Evolutionary conservation across 1,139 yeast species (phyloP).

Genomic region (Zygoascus hellenicus): DNA sequence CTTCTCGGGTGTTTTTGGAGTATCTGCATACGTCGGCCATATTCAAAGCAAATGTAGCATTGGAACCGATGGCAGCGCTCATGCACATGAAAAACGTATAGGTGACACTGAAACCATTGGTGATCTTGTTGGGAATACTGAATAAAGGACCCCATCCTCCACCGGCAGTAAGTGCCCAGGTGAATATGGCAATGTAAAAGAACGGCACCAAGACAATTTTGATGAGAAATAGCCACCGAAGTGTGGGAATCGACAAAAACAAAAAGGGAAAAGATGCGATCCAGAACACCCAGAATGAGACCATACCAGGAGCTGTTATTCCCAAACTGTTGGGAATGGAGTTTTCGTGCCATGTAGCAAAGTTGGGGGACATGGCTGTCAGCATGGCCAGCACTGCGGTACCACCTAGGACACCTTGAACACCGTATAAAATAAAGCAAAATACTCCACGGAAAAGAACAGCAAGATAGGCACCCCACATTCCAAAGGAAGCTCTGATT

Average conservation of each 20-base stretch:
- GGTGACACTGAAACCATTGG: conserved; percentile 28
- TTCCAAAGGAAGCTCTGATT: conserved; percentile 67
- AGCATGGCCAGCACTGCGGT: conserved; percentile 23
- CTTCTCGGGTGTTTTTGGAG: conserved; percentile 29
- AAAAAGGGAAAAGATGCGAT: conserved; percentile 32
- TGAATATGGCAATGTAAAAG: conserved; percentile 33
- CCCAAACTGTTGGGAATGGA: conserved; percentile 34
- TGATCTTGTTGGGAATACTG: conserved; percentile 26
- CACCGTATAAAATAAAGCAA: conserved; percentile 14
- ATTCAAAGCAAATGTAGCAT: conserved; percentile 35
- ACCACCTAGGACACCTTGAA: conserved; percentile 14
- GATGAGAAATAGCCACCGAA: conserved; percentile 33
- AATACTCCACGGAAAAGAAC: conserved; percentile 35
- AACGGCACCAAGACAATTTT: conserved; percentile 32
- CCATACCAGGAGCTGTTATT: conserved; percentile 34
- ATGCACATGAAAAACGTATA: conserved; percentile 32
- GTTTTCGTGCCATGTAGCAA: conserved; percentile 29
- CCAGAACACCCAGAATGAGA: conserved; percentile 34
- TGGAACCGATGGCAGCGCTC: conserved; percentile 32
- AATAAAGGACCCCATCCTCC: conserved; percentile 32
- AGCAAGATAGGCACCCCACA: conserved; percentile 75
- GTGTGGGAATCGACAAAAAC: conserved; percentile 31
- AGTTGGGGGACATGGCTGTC: conserved; percentile 35
- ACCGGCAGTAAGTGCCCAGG: conserved; percentile 34
- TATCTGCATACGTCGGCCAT: conserved; percentile 34